Conservation (phyloP, 1,284 basidiomycete species). For the Psilocybe mexicana region DNA sequence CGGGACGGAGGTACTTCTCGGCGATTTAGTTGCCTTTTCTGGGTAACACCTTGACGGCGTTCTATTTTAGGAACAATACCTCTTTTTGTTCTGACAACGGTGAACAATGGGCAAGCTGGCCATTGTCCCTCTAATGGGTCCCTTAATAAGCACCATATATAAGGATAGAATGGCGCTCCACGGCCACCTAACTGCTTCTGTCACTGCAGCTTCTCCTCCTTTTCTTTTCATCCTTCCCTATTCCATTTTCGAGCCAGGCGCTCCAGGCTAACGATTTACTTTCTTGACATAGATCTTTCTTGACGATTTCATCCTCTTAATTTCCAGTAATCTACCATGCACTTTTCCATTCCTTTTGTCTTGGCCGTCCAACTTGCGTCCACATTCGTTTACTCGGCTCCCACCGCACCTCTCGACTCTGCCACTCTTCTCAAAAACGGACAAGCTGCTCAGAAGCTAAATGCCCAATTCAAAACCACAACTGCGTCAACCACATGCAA, state of each 20-base stretch:
- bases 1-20: not conserved
- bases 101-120: conserved; percentile 10
- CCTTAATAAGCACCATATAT: conserved; percentile 12
- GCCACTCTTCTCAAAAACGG: conserved; percentile 45
- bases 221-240: conserved; percentile 9
- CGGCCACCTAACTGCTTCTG: not conserved
- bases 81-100: not conserved
- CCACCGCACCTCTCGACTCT: conserved; percentile 37
- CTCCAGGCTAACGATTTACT: conserved; percentile 19
- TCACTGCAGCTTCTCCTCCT: not conserved
- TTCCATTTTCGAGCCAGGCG: conserved; percentile 32
- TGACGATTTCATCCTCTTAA: not conserved
- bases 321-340: conserved; percentile 20
- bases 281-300: conserved; percentile 4
- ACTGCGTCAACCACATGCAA: conserved; percentile 42
- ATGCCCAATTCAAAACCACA: conserved; percentile 42
- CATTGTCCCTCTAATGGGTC: conserved; percentile 9
- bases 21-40: not conserved
- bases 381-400: conserved; percentile 31
- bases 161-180: not conserved
- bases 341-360: conserved; percentile 31
- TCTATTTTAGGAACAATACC: conserved; percentile 9
- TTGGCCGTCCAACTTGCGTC: conserved; percentile 21
- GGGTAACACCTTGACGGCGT: not conserved
- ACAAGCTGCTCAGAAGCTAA: conserved; percentile 49